Conservation (phyloP, 2,329 filamentous ascomycete species). For the Epicoccum sorghinum region DNA sequence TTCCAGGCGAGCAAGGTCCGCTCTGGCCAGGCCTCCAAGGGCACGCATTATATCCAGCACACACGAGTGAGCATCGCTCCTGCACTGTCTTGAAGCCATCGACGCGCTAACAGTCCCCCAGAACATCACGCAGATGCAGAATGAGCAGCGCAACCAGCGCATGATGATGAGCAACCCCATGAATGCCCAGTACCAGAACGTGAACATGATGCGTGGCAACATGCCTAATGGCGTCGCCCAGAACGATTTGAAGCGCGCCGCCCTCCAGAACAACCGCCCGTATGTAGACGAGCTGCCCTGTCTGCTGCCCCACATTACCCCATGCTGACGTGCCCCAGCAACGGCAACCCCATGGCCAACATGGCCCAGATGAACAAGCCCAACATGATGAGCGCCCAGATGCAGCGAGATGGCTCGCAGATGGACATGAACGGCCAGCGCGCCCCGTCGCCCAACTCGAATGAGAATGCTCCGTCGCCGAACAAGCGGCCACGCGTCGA, state of each 20-base stretch:
- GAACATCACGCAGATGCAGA: constrained; percentile 73
- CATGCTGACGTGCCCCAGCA: constrained; percentile 26
- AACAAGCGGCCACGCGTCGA: constrained; percentile 88
- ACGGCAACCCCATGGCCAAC: constrained; percentile 63
- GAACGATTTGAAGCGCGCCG: constrained; percentile 73
- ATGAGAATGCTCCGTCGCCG: constrained; percentile 88
- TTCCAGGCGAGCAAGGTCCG: constrained; percentile 77
- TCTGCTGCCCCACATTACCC: background rate
- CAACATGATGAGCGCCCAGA: constrained; percentile 71
- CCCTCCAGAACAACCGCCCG: constrained; percentile 80
- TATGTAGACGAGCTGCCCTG: constrained; percentile 51
- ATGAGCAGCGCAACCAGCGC: constrained; percentile 69
- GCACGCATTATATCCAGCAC: constrained; percentile 77
- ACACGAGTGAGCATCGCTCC: constrained; percentile 68
- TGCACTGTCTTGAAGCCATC: background rate
- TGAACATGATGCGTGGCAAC: constrained; percentile 68
- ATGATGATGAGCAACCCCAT: constrained; percentile 71
- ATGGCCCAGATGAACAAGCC: constrained; percentile 62
- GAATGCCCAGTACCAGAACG: constrained; percentile 50
- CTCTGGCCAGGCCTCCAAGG: constrained; percentile 27
- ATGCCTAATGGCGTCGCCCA: constrained; percentile 64
- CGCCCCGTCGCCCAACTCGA: constrained; percentile 79
- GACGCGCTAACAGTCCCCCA: constrained; percentile 41
- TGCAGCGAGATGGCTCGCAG: constrained; percentile 85
- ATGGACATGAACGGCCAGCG: constrained; percentile 82